phyloP scores from a whole-genome alignment of 1,284 basidiomycete genomes.

The Melampsora larici-populina region DNA sequence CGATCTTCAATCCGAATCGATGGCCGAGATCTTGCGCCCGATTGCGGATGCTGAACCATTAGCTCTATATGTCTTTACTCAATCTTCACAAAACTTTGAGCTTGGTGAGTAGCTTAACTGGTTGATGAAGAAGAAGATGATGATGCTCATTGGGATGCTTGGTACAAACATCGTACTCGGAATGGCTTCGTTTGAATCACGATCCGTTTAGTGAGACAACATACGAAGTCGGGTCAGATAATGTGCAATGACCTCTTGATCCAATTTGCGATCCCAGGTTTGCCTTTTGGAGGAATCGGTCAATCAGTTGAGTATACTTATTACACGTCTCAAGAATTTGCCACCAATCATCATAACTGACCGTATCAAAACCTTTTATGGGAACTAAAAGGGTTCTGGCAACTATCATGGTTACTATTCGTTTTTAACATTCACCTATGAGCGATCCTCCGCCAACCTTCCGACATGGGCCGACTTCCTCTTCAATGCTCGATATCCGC shows the following conservation, averaged over 20 bases:
- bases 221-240: slow-evolving; percentile 44
- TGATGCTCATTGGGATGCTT: slow-evolving; percentile 22
- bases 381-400: slow-evolving; percentile 48
- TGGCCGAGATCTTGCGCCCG: slow-evolving; percentile 49
- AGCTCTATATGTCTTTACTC: slow-evolving; percentile 55
- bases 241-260: slow-evolving; percentile 51
- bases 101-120: slow-evolving; percentile 39
- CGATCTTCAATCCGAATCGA: slow-evolving; percentile 45
- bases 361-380: not conserved
- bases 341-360: not conserved
- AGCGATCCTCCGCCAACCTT: slow-evolving; percentile 52
- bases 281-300: slow-evolving; percentile 49
- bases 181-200: slow-evolving; percentile 41
- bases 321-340: slow-evolving; percentile 13
- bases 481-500: slow-evolving; percentile 54
- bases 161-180: slow-evolving; percentile 33
- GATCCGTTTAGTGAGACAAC: slow-evolving; percentile 22
- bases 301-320: slow-evolving; percentile 47
- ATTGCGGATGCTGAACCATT: slow-evolving; percentile 54
- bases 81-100: slow-evolving; percentile 48
- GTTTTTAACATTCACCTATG: slow-evolving; percentile 55
- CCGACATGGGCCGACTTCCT: slow-evolving; percentile 53
- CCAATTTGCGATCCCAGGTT: slow-evolving; percentile 49
- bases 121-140: not conserved
- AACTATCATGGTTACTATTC: slow-evolving; percentile 51